Evolutionary conservation across 1,284 basidiomycete genomes (phyloP).

Genomic region (Apiotrichum montevideense): DNA sequence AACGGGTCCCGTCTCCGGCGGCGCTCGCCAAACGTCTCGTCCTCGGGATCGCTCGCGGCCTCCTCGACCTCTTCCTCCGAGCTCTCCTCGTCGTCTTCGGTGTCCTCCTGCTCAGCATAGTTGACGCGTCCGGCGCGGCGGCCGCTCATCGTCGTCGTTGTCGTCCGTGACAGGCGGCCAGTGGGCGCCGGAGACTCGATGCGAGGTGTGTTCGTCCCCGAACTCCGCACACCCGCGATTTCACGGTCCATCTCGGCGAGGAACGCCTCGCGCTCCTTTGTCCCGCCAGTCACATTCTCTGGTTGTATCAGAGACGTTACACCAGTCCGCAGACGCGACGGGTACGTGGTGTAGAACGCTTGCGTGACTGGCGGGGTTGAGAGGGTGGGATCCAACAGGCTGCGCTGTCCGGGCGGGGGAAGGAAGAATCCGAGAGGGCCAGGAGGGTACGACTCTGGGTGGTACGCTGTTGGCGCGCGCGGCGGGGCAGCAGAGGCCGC

Average conservation of each 20-base stretch:
- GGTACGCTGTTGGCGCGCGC: not conserved
- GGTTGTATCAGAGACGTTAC: constrained; percentile 86
- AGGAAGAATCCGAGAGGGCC: constrained; percentile 39
- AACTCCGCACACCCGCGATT: constrained; percentile 8
- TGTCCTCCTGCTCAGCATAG: constrained; percentile 79
- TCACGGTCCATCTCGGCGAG: constrained; percentile 38
- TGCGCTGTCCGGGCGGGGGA: constrained; percentile 36
- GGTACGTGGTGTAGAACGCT: constrained; percentile 74
- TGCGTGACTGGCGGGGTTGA: constrained; percentile 50
- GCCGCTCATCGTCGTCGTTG: constrained; percentile 21
- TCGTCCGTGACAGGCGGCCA: constrained; percentile 31
- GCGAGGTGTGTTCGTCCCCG: constrained; percentile 30
- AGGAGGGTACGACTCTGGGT: constrained; percentile 21
- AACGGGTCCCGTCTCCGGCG: constrained; percentile 10
- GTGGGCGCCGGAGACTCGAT: constrained; percentile 30
- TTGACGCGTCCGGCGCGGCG: constrained; percentile 64
- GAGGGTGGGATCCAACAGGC: constrained; percentile 28
- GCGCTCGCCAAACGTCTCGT: constrained; percentile 28
- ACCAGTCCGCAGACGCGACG: constrained; percentile 88
- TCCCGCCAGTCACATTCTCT: constrained; percentile 50
- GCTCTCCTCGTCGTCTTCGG: constrained; percentile 73
- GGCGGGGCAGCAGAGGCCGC: constrained; percentile 12
- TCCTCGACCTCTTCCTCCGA: constrained; percentile 62
- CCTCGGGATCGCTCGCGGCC: constrained; percentile 58
- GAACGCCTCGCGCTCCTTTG: constrained; percentile 46